phyloP scores from a whole-genome alignment of 257 asterid species.

The Dorcoceras hygrometricum region DNA sequence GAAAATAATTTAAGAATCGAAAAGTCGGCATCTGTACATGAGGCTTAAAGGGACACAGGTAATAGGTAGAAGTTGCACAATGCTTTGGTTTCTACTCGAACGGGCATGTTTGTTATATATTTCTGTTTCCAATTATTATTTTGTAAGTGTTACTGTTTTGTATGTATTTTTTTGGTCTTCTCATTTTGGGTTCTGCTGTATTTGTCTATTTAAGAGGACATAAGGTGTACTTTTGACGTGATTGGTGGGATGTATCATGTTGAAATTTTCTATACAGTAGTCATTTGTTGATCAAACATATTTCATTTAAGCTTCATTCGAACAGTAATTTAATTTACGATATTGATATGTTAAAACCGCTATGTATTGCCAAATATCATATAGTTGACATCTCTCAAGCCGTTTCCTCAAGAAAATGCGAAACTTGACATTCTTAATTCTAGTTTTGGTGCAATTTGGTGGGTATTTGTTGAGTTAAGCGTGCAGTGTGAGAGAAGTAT shows the following conservation, averaged over 20 bases:
- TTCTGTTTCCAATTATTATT: too few relatives aligned
- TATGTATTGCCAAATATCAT: neutral
- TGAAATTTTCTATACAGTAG: neutral
- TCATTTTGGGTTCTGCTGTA: neutral
- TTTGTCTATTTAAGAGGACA: neutral
- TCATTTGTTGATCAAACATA: too few relatives aligned
- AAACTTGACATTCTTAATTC: too few relatives aligned
- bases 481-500: too few relatives aligned
- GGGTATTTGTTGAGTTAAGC: too few relatives aligned
- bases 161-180: neutral
- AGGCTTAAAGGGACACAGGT: constrained; percentile 19
- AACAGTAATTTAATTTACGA: neutral
- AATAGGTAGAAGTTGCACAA: constrained; percentile 39
- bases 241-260: neutral
- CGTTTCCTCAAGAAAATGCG: neutral
- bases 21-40: constrained; percentile 49
- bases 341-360: too few relatives aligned
- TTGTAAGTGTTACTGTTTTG: neutral
- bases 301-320: neutral
- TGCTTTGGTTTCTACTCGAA: constrained; percentile 34
- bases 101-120: constrained; percentile 8
- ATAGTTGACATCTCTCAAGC: neutral
- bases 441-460: too few relatives aligned
- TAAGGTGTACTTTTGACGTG: neutral
- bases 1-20: constrained; percentile 15